Conservation (phyloP, 2,329 filamentous ascomycete genomes). For the Gaeumannomyces tritici region DNA sequence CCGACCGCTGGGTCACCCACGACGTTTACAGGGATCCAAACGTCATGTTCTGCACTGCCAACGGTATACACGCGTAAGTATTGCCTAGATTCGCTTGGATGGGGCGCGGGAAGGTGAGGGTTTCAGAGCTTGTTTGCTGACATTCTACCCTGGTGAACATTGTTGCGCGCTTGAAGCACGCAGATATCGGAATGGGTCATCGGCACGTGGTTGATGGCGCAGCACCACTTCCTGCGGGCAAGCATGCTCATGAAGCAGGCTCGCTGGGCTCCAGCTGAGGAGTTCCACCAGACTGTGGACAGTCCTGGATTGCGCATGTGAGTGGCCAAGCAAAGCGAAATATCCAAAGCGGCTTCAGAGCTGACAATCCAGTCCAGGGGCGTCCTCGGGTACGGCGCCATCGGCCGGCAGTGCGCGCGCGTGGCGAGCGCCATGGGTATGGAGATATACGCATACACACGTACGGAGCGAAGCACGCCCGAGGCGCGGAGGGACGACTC, state of each 20-base stretch:
- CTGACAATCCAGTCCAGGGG: slow-evolving; percentile 22
- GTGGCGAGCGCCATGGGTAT: slow-evolving; percentile 59
- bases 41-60: slow-evolving; percentile 28
- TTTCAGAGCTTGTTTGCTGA: not conserved
- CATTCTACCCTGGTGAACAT: not conserved
- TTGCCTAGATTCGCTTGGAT: not conserved
- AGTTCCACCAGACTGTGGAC: slow-evolving; percentile 26
- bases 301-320: slow-evolving; percentile 39
- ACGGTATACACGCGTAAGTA: slow-evolving; percentile 30
- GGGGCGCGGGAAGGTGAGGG: too few relatives aligned
- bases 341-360: not conserved
- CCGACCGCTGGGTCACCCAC: slow-evolving; percentile 28
- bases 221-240: slow-evolving; percentile 30
- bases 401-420: slow-evolving; percentile 42
- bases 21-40: slow-evolving; percentile 21
- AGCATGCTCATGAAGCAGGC: slow-evolving; percentile 34
- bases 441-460: slow-evolving; percentile 66
- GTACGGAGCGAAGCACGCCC: slow-evolving; percentile 55
- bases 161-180: slow-evolving; percentile 23
- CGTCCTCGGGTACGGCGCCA: slow-evolving; percentile 44
- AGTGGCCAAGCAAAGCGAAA: slow-evolving; percentile 11
- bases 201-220: slow-evolving; percentile 36
- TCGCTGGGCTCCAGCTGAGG: slow-evolving; percentile 32
- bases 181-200: slow-evolving; percentile 51
- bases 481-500: slow-evolving; percentile 53